Evolutionary conservation across 176 grass and related monocot species (phyloP).

Genomic region (Cenchrus fungigraminus): DNA sequence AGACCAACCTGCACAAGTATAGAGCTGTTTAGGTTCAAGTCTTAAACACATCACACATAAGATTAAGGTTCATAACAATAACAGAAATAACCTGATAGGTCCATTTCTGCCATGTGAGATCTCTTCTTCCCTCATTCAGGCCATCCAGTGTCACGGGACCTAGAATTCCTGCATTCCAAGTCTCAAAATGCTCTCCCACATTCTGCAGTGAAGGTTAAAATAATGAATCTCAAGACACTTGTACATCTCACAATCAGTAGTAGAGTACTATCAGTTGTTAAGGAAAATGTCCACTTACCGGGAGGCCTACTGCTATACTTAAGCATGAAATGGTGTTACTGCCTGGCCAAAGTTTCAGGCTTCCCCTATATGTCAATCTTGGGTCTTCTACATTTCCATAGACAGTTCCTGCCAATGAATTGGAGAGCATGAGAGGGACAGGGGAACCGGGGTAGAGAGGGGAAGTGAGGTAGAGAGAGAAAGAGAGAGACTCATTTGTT

Average conservation of each 20-base stretch:
- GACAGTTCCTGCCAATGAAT: slow-evolving; percentile 66
- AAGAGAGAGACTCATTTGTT: background rate
- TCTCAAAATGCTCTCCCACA: slow-evolving; percentile 96
- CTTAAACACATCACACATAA: background rate
- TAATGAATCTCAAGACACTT: background rate
- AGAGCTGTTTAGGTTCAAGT: slow-evolving; percentile 31
- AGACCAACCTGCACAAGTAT: slow-evolving; percentile 75
- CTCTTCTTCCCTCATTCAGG: slow-evolving; percentile 89
- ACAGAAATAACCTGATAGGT: slow-evolving; percentile 73
- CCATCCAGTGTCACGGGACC: slow-evolving; percentile 85
- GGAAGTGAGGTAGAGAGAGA: background rate
- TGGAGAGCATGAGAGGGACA: background rate
- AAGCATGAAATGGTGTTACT: slow-evolving; percentile 94
- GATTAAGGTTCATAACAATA: slow-evolving; percentile 17
- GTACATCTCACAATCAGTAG: slow-evolving; percentile 1
- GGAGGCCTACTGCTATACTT: slow-evolving; percentile 95
- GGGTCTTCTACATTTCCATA: slow-evolving; percentile 88
- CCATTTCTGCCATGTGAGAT: slow-evolving; percentile 99
- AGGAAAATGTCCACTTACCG: slow-evolving; percentile 59
- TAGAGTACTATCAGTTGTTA: background rate
- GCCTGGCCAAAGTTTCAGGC: slow-evolving; percentile 73
- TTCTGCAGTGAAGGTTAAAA: slow-evolving; percentile 61
- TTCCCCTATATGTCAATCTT: slow-evolving; percentile 79
- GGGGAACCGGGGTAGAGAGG: background rate
- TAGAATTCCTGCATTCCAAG: slow-evolving; percentile 98